These are phyloP conservation scores for sorghum (Sorghum bicolor) DNA, from an alignment of 176 grass and related monocot species.

Conservation along the genomic window Sorghum_bicolor_NCBIv3 NC_012870.2:5728001-5728500, in stretches of 20 bases:
- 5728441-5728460: too few relatives aligned
- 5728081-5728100: neutral
- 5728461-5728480: too few relatives aligned
- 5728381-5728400: too few relatives aligned
- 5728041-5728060: slow-evolving; percentile 26
- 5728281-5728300: too few relatives aligned
- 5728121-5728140: neutral
- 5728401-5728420: too few relatives aligned
- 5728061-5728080: neutral
- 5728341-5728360: too few relatives aligned
- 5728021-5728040: slow-evolving; percentile 40
- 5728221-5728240: neutral
- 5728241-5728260: neutral
- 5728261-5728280: neutral
- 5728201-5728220: neutral
- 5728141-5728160: neutral
- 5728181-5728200: neutral
- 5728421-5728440: too few relatives aligned
- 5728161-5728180: neutral
- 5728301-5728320: too few relatives aligned
- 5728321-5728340: too few relatives aligned
- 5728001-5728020: slow-evolving; percentile 7
- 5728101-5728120: too few relatives aligned
- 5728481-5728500: too few relatives aligned
- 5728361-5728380: too few relatives aligned